phyloP scores from a whole-genome alignment of 2,329 filamentous ascomycete genomes.

The Nemania abortiva region DNA sequence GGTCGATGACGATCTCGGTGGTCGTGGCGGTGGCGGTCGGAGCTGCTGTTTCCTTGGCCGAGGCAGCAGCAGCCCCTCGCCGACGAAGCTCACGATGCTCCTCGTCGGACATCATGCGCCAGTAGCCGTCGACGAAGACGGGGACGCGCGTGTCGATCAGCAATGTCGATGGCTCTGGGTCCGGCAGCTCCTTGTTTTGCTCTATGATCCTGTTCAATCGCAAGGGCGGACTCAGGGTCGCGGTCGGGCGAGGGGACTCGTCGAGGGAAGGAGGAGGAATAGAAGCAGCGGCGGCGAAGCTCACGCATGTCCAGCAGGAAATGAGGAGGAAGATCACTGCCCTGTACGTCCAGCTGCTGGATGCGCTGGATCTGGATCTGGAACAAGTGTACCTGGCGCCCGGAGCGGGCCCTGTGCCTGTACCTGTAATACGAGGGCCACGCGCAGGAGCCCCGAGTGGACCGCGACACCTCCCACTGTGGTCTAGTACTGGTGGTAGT shows the following conservation, averaged over 20 bases:
- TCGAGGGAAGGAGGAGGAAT: conserved; percentile 45
- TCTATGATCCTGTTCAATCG: conserved; percentile 37
- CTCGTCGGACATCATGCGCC: conserved; percentile 55
- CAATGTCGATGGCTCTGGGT: conserved; percentile 37
- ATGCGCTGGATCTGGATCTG: conserved; percentile 18
- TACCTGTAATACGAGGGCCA: conserved; percentile 15
- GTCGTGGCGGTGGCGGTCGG: conserved; percentile 36
- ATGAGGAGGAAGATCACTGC: conserved; percentile 52
- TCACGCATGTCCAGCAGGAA: conserved; percentile 47
- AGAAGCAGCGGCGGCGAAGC: conserved; percentile 36
- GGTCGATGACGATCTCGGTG: conserved; percentile 51
- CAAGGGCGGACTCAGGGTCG: background rate
- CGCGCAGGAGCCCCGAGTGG: conserved; percentile 19
- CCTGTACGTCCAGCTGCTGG: conserved; percentile 40
- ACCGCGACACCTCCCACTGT: conserved; percentile 24
- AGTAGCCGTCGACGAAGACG: conserved; percentile 52
- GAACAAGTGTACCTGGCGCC: conserved; percentile 1
- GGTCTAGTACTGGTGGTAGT: conserved; percentile 12
- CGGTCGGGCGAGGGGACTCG: conserved; percentile 38
- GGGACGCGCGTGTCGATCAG: conserved; percentile 54
- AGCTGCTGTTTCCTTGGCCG: conserved; percentile 25
- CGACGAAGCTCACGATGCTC: conserved; percentile 50
- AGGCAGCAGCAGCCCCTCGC: conserved; percentile 21
- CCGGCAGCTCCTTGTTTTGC: conserved; percentile 32
- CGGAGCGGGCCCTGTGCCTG: conserved; percentile 26